Base-by-base conservation (phyloP, 1,284 basidiomycete species). In the Takashimella koratensis region DNA sequence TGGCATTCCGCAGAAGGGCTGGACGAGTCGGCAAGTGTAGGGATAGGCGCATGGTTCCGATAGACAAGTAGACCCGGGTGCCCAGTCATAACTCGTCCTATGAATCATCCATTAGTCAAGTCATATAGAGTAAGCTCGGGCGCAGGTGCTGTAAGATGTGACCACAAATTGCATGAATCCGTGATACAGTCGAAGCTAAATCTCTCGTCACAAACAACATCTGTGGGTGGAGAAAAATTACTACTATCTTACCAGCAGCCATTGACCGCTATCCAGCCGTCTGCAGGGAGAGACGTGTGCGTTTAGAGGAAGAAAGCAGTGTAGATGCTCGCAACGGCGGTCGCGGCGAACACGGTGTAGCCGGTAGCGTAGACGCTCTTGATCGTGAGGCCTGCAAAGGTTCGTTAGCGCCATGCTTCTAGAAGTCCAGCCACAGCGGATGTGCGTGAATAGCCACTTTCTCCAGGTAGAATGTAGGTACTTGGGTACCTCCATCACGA, bases 291-390 rank as follows among this genome's bases (percentile, higher is more conserved):
- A n/a, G n/a, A n/a, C n/a, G n/a, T n/a, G n/a, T n/a, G n/a, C 16
- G 30, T 44, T 56, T 56, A 56, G 30, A 56, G 23, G 47, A 36
- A 43, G 46, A 60, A 60, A 42, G 45, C 56, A 49, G 57, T 53
- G 59, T 60, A 87, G 56, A 86, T 77, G 22, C 89, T 91, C 42
- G 86, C 81, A 48, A 88, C 69, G 41, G 83, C 87, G n/a, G 88
- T 86, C 24, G 84, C 84, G 45, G 83, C 90, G n/a, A 95, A 70
- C 25, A 94, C 90, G 41, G 83, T 82, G 76, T 95, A 96, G 2
- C 88, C 91, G 22, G 87, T 81, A 19, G 74, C 73, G 76, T 93
- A 94, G 11, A 83, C 85, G 20, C 85, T 85, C 75, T 88, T 91
- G 57, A 95, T 78, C 43, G 80, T 83, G 67, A 91, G 75, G 76